Evolutionary conservation across 345 rosid genomes (phyloP), one percentile per base, ranked within the genome.

Genomic region (Boechera retrofracta): DNA sequence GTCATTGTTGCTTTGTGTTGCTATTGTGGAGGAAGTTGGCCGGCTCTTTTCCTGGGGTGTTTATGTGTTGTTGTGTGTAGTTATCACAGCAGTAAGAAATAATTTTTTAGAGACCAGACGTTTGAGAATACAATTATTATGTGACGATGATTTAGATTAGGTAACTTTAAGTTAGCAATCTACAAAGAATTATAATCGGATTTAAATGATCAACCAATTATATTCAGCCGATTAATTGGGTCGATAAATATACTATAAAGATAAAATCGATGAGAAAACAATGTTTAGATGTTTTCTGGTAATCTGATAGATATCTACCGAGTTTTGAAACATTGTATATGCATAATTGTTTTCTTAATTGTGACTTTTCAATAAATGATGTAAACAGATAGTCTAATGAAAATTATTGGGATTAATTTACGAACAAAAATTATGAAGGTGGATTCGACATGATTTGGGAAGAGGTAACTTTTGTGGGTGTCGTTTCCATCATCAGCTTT

Each of bases 11-110:
- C 79, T 75, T 80, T 72, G 52, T 80, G 86, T 67, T 80, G 87
- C 84, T 79, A 68, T 86, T 72, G 77, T 81, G 87, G 87, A 82
- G 85, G 82, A 75, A 80, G 89, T 81, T 87, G 85, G 67, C 53
- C 55, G 29, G 88, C 81, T 80, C 81, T 77, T 86, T 86, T 86
- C 88, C 55, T 8, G 18, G 16, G 45, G 4, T 47, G 41, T 57
- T 42, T 57, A 12, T 13, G 48, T 59, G 52, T 58, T 69, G 71
- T 55, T 77, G 31, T 54, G 71, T 70, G 76, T 77, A 77, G 16
- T 65, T 57, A 56, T 77, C 76, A 32, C 58, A 32, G 5, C 58
- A 32, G 5, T 60, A 31, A 39, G 13, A 56, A 6, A 2, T 47
- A 13, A 36, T 7, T 15, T 55, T 11, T 41, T 44, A 12, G 13